Percentiles rank a stretch among this genome's conserved stretches.
Conservation (phyloP, 2,329 filamentous ascomycete species). For the Penicillium sp. region DNA sequence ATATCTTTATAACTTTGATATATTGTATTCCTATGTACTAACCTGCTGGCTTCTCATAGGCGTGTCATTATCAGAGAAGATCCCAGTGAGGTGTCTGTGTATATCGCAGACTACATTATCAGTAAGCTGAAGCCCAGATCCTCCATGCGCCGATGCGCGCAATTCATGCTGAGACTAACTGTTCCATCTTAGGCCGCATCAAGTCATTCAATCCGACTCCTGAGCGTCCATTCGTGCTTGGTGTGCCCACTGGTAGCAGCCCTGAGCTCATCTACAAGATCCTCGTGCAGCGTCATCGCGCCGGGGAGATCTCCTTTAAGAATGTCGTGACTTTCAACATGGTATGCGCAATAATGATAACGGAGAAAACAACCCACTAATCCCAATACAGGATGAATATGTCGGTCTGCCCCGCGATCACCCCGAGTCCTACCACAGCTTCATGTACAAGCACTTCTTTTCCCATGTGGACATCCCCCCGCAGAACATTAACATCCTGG, state of each 20-base stretch:
- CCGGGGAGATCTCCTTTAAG: constrained; percentile 69
- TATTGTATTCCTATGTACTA: constrained; percentile 1
- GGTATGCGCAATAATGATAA: constrained; percentile 48
- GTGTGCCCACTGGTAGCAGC: constrained; percentile 78
- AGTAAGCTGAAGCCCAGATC: constrained; percentile 44
- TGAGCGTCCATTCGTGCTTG: constrained; percentile 74
- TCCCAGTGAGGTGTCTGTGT: constrained; percentile 64
- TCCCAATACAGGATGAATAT: constrained; percentile 68
- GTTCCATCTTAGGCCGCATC: constrained; percentile 61
- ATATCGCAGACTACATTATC: constrained; percentile 80
- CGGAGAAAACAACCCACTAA: constrained; percentile 9
- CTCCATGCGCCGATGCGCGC: neutral
- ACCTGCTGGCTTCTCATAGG: constrained; percentile 52
- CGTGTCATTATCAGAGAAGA: constrained; percentile 80
- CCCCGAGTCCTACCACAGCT: constrained; percentile 82
- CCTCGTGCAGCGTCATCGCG: constrained; percentile 57
- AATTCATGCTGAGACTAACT: constrained; percentile 1
- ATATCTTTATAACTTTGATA: too few relatives aligned
- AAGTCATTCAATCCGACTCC: constrained; percentile 71
- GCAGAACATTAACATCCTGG: constrained; percentile 77
- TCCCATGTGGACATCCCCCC: constrained; percentile 79
- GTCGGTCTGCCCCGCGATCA: constrained; percentile 79
- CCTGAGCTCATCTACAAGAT: constrained; percentile 75
- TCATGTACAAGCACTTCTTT: constrained; percentile 94
- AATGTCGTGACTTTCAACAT: constrained; percentile 93